A percentile compares a stretch with the other conserved stretches of the same genome.
Evolutionary conservation across 345 rosid genomes (phyloP).

Genomic region (Ricinus communis): DNA sequence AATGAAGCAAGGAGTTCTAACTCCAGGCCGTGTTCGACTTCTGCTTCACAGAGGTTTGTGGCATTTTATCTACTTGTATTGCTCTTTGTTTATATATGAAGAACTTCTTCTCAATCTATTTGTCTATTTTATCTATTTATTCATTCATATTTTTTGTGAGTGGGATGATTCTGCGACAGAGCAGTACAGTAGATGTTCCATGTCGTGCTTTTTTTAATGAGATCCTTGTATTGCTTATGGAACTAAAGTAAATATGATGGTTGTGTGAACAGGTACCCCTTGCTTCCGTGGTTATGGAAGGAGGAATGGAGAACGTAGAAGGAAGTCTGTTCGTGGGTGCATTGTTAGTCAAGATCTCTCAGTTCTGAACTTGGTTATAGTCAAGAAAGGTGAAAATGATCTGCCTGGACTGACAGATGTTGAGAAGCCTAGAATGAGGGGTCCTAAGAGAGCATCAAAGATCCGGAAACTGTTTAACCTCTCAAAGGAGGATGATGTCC

Average conservation of each 20-base stretch:
- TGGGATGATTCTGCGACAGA: no score
- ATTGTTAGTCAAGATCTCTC: constrained; percentile 80
- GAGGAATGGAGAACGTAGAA: constrained; percentile 71
- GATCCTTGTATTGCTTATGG: no score
- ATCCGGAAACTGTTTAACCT: constrained; percentile 76
- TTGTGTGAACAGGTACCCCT: constrained; percentile 55
- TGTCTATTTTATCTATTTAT: no score
- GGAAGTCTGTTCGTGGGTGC: constrained; percentile 94
- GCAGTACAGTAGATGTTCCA: background rate
- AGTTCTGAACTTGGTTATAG: constrained; percentile 76
- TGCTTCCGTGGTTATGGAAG: constrained; percentile 84
- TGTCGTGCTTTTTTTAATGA: background rate
- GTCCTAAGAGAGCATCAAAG: constrained; percentile 84
- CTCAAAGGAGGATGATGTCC: constrained; percentile 73
- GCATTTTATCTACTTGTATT: background rate
- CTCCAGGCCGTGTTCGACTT: constrained; percentile 92
- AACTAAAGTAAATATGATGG: background rate
- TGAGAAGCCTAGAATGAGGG: constrained; percentile 83
- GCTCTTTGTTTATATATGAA: background rate
- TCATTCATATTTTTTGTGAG: background rate
- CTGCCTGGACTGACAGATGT: constrained; percentile 75
- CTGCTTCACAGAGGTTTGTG: constrained; percentile 66
- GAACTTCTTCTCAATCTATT: no score
- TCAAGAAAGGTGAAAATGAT: constrained; percentile 77
- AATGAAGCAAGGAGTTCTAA: constrained; percentile 90